Evolutionary conservation across 768 basidiomycete species (phyloP).

Genomic region (Boletus sp.): DNA sequence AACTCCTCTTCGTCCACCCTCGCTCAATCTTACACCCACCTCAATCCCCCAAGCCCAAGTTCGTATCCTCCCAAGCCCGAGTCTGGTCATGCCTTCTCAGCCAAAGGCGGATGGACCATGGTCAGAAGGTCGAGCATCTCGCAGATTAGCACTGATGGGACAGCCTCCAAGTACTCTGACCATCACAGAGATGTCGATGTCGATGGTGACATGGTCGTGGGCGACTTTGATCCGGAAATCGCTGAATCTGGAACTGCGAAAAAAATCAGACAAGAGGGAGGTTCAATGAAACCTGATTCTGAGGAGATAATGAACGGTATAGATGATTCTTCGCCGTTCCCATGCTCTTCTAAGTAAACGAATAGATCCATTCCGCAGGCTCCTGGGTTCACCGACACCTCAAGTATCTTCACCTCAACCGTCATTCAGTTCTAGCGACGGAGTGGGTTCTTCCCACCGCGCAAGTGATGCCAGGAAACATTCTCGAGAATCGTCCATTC

Average conservation of each 20-base stretch:
- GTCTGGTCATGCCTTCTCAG: conserved; percentile 35
- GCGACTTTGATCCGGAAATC: conserved; percentile 67
- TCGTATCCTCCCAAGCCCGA: conserved; percentile 66
- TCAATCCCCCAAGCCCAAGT: conserved; percentile 68
- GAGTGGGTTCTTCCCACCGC: conserved; percentile 14
- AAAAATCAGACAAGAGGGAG: conserved; percentile 45
- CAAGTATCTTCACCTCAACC: conserved; percentile 3
- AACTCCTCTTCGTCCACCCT: conserved; percentile 65
- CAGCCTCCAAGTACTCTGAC: conserved; percentile 19
- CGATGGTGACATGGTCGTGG: conserved; percentile 74
- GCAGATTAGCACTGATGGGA: conserved; percentile 24
- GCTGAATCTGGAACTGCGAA: conserved; percentile 29
- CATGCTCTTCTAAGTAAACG: conserved; percentile 29
- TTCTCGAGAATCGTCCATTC: conserved; percentile 71
- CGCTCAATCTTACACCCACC: conserved; percentile 78
- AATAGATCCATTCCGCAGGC: conserved; percentile 58
- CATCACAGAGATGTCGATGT: conserved; percentile 55
- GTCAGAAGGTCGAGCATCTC: conserved; percentile 45
- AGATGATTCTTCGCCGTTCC: conserved; percentile 14
- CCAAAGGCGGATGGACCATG: conserved; percentile 75
- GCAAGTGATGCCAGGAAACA: conserved; percentile 50
- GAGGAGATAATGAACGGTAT: conserved; percentile 77
- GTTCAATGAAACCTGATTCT: conserved; percentile 59
- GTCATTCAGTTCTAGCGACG: conserved; percentile 6
- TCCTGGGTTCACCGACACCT: conserved; percentile 35